Evolutionary conservation across 257 asterid genomes (phyloP).

Genomic region (Forsythia suspensa): DNA sequence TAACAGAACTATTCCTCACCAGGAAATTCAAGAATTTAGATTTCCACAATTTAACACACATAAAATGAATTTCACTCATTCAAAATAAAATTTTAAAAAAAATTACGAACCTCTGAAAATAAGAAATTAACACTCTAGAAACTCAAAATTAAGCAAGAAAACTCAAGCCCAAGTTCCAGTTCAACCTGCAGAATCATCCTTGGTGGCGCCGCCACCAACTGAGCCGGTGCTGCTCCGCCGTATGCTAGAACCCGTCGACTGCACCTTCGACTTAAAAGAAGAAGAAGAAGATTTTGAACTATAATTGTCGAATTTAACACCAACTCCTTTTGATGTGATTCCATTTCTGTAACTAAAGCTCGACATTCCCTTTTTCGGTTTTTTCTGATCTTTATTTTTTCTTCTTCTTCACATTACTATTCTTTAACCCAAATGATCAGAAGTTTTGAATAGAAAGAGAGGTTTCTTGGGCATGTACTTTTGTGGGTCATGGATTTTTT

Average conservation of each 20-base stretch:
- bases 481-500: constrained; percentile 27
- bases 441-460: constrained; percentile 28
- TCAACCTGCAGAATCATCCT: constrained; percentile 48
- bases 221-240: constrained; percentile 55
- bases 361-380: constrained; percentile 36
- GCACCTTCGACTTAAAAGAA: constrained; percentile 38
- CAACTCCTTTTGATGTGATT: constrained; percentile 36
- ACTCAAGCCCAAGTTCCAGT: constrained; percentile 18
- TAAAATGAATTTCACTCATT: neutral
- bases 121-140: neutral
- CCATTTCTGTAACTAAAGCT: constrained; percentile 48
- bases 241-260: constrained; percentile 28
- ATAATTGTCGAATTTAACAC: constrained; percentile 46
- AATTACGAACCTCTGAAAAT: neutral
- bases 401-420: constrained; percentile 22
- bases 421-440: constrained; percentile 6
- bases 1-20: too few species aligned
- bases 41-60: neutral
- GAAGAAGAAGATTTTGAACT: constrained; percentile 49
- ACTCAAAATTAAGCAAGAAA: constrained; percentile 14
- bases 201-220: constrained; percentile 25
- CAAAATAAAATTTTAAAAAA: neutral
- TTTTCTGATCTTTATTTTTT: constrained; percentile 2
- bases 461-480: constrained; percentile 13
- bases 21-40: too few species aligned